Evolutionary conservation across 257 asterid genomes (phyloP).

Genomic region (Solanum habrochaites): DNA sequence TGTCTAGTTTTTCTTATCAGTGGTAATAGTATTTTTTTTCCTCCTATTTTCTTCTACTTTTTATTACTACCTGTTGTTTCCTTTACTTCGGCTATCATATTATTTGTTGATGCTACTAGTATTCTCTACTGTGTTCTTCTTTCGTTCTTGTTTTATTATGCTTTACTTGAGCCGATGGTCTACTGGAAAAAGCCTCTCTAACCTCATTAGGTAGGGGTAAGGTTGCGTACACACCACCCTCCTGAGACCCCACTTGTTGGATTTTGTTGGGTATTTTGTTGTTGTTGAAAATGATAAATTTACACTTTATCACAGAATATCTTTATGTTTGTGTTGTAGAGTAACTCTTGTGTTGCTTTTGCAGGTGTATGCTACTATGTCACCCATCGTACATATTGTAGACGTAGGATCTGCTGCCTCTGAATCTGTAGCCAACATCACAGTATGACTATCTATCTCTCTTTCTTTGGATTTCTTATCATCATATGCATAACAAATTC

Average conservation of each 20-base stretch:
- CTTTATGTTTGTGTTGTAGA: background rate
- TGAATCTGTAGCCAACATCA: slow-evolving; percentile 67
- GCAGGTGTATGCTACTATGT: slow-evolving; percentile 85
- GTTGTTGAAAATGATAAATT: background rate
- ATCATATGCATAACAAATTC: background rate
- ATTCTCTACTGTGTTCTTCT: background rate
- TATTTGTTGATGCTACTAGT: background rate
- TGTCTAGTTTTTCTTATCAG: background rate
- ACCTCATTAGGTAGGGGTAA: background rate
- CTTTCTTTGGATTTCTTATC: background rate
- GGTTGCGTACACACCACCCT: background rate
- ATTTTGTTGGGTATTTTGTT: background rate
- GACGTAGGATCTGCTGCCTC: slow-evolving; percentile 47
- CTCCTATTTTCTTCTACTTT: background rate
- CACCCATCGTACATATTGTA: slow-evolving; percentile 58
- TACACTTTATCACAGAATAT: background rate
- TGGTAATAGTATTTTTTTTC: background rate
- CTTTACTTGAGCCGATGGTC: background rate
- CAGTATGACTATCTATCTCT: slow-evolving; percentile 26
- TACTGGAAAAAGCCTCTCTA: background rate
- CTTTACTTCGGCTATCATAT: background rate
- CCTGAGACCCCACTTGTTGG: background rate
- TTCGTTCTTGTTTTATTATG: background rate
- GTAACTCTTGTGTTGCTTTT: slow-evolving; percentile 5
- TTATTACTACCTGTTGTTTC: background rate